These are phyloP conservation scores for Farysia itapuensis DNA, from an alignment of 1,284 basidiomycete species.

Conservation along the genomic window DNA sequence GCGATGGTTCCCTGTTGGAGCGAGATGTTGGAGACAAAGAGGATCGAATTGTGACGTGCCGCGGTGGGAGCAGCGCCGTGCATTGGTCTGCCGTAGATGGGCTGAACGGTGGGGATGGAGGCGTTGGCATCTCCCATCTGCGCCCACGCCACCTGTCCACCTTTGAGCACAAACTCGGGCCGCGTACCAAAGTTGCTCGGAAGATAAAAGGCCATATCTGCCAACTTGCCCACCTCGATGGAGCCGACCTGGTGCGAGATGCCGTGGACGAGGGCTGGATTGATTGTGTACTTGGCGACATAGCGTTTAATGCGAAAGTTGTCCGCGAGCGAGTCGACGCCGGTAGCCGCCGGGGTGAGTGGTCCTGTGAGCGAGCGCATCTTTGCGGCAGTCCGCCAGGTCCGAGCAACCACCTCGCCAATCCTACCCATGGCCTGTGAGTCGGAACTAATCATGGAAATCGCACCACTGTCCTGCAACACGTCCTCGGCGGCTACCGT, in stretches of 20 bases:
- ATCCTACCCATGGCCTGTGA: conserved; percentile 94
- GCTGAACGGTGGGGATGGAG: conserved; percentile 85
- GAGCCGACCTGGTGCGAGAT: conserved; percentile 86
- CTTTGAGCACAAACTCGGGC: conserved; percentile 90
- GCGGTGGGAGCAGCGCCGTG: conserved; percentile 77
- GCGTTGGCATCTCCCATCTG: conserved; percentile 90
- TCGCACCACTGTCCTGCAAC: conserved; percentile 88
- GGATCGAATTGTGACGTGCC: conserved; percentile 76
- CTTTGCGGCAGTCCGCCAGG: conserved; percentile 96
- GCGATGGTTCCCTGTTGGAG: conserved; percentile 64
- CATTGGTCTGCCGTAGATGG: conserved; percentile 81
- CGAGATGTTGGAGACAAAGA: conserved; percentile 67
- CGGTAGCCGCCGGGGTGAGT: conserved; percentile 56
- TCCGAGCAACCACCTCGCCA: conserved; percentile 87
- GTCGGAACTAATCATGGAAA: conserved; percentile 91
- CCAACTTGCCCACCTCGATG: conserved; percentile 77
- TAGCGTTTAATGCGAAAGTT: conserved; percentile 97
- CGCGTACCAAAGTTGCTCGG: conserved; percentile 88
- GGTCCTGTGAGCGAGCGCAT: conserved; percentile 81
- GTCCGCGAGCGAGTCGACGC: conserved; percentile 65
- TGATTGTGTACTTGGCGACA: conserved; percentile 94
- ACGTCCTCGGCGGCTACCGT: conserved; percentile 98
- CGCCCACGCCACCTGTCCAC: conserved; percentile 87
- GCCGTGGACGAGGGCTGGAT: conserved; percentile 93
- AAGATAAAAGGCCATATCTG: conserved; percentile 92